Conservation (phyloP, 495 filamentous ascomycete species). For the Aspergillus olivimuriae region DNA sequence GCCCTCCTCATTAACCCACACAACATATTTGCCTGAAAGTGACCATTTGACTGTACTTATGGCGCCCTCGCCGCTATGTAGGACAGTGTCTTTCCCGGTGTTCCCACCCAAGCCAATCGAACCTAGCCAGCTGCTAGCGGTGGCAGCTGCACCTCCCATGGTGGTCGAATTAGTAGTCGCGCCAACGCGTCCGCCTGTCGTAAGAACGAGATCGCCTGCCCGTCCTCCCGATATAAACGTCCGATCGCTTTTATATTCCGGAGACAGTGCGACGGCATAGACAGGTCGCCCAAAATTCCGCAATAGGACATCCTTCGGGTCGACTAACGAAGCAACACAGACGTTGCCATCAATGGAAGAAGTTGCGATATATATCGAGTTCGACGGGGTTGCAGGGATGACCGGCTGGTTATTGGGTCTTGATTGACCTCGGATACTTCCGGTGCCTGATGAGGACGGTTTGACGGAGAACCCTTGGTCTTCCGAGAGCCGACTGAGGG, state of each 20-base stretch:
- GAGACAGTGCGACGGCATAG: slow-evolving; percentile 82
- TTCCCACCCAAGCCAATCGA: slow-evolving; percentile 71
- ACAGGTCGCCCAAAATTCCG: slow-evolving; percentile 92
- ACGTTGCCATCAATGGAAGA: slow-evolving; percentile 95
- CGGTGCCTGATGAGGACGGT: slow-evolving; percentile 40
- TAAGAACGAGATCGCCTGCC: slow-evolving; percentile 85
- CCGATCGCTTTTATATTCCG: slow-evolving; percentile 82
- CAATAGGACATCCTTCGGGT: slow-evolving; percentile 73
- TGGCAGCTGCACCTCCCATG: slow-evolving; percentile 67
- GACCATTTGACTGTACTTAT: slow-evolving; percentile 94
- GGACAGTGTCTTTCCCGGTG: slow-evolving; percentile 75
- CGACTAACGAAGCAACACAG: slow-evolving; percentile 75
- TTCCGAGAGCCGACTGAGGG: slow-evolving; percentile 40
- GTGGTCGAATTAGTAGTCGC: slow-evolving; percentile 74
- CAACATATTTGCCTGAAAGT: slow-evolving; percentile 79
- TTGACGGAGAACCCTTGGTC: slow-evolving; percentile 36
- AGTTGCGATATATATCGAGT: slow-evolving; percentile 84
- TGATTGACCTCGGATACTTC: slow-evolving; percentile 45
- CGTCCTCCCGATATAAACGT: slow-evolving; percentile 86
- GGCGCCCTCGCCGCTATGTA: slow-evolving; percentile 88
- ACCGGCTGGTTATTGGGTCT: slow-evolving; percentile 32
- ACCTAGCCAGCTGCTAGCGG: slow-evolving; percentile 87
- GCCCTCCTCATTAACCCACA: slow-evolving; percentile 92
- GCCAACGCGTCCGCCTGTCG: slow-evolving; percentile 70
- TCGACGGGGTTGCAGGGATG: slow-evolving; percentile 65